Evolutionary conservation across 345 rosid genomes (phyloP), one percentile per base, ranked within the genome.

Genomic region (Salix dunnii): DNA sequence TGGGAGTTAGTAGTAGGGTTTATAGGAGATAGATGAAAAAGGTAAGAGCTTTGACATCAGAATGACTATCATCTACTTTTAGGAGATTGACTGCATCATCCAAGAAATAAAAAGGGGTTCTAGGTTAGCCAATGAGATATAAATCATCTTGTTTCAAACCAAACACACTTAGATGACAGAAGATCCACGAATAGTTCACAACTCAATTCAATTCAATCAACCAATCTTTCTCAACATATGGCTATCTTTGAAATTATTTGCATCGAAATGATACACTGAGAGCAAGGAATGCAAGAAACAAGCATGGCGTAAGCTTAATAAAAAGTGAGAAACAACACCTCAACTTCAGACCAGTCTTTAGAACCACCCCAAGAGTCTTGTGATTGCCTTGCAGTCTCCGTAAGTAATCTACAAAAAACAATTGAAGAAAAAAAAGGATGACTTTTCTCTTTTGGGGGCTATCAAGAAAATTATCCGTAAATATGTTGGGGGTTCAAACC

Each of bases 381-480:
- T 35, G 97, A 91, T 76, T 90, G 95, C 77, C 86, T 85, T 30
- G 88, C 95, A 66, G 94, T 89, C 80, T 96, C 99, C 0, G 97
- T 93, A 11, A 96, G 85, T 74, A 96, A 82, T 81, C 99, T 95
- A 89, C 63, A 58, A 58, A 58, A 72, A 82, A 72, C 17, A 18
- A 3, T 49, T 51, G 62, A 28, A 43, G 65, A 75, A 2, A 63
- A 63, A 64, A 51, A 42, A 68, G 12, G 63, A 3, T 23, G 63
- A 58, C 28, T 3, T 58, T 58, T n/a, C 23, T 58, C 63, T 58
- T 58, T 58, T 28, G 63, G n/a, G 16, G 63, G 63, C 25, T 58
- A 58, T 58, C 28, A 58, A 58, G 28, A n/a, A 58, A 58, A 58
- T 58, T 25, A 58, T 58, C 12, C 5, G 23, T 58, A n/a, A 58